phyloP scores from a whole-genome alignment of 176 grass and related monocot genomes.

The Secale cereale region DNA sequence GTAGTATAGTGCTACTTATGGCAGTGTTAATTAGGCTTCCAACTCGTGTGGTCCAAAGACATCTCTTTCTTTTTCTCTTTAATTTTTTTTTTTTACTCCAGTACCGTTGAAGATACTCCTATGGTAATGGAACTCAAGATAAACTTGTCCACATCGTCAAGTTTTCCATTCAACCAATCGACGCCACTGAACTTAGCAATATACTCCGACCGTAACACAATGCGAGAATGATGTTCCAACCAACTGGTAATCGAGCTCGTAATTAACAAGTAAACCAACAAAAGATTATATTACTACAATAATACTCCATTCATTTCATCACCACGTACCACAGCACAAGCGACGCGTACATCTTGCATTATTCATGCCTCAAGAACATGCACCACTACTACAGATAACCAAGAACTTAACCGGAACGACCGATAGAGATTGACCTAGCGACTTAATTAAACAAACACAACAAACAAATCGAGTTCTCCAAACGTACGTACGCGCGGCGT shows the following conservation, averaged over 20 bases:
- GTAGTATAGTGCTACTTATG: no score
- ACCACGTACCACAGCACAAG: neutral
- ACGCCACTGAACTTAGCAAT: neutral
- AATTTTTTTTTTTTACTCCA: neutral
- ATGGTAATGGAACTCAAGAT: neutral
- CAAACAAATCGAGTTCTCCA: slow-evolving; percentile 27
- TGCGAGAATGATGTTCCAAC: neutral
- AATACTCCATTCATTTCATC: neutral
- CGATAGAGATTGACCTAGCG: slow-evolving; percentile 8
- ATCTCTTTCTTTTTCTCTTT: neutral
- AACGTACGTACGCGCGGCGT: slow-evolving; percentile 9
- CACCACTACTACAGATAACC: slow-evolving; percentile 23
- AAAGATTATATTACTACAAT: neutral
- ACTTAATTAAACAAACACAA: slow-evolving; percentile 14
- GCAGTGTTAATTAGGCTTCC: neutral
- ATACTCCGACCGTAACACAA: neutral
- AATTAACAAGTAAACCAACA: neutral
- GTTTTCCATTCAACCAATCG: neutral
- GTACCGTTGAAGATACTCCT: neutral
- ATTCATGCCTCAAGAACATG: slow-evolving; percentile 37
- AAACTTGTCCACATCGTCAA: neutral
- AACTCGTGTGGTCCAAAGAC: neutral
- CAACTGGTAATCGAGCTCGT: neutral
- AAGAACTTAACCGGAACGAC: slow-evolving; percentile 7
- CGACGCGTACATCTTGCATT: slow-evolving; percentile 32